A percentile compares a stretch with the other conserved stretches of the same genome.
These are phyloP conservation scores for Mortierella polycephala DNA, from an alignment of 371 early-diverging fungal genomes.

Conservation along the genomic window DNA sequence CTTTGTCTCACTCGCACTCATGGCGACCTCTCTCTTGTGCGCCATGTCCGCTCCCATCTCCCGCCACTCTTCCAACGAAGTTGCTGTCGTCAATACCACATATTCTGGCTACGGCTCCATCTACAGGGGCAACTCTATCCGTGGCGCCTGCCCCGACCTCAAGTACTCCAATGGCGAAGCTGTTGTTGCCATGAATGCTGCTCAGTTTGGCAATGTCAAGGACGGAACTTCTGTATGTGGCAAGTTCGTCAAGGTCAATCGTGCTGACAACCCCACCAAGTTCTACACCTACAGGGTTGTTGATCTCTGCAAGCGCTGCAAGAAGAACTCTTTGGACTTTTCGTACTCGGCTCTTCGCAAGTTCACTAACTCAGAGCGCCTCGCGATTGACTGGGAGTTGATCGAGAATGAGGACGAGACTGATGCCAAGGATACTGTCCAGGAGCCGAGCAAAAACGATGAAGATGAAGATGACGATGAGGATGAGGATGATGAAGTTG, in stretches of 20 bases:
- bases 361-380: slow-evolving; percentile 8
- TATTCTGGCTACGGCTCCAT: slow-evolving; percentile 24
- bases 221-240: slow-evolving; percentile 25
- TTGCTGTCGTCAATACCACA: slow-evolving; percentile 8
- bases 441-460: neutral
- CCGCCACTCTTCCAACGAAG: neutral
- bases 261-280: slow-evolving; percentile 11
- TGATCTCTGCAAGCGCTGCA: slow-evolving; percentile 26
- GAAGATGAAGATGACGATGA: neutral
- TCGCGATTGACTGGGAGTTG: slow-evolving; percentile 34
- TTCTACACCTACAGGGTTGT: slow-evolving; percentile 28
- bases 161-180: slow-evolving; percentile 31
- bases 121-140: slow-evolving; percentile 13
- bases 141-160: slow-evolving; percentile 28
- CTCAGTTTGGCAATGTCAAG: slow-evolving; percentile 18
- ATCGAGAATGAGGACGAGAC: slow-evolving; percentile 3
- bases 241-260: slow-evolving; percentile 38
- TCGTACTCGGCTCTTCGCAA: slow-evolving; percentile 19
- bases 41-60: slow-evolving; percentile 13
- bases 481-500: neutral
- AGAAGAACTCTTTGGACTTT: slow-evolving; percentile 15
- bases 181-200: slow-evolving; percentile 25
- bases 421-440: neutral
- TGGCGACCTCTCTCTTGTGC: slow-evolving; percentile 12
- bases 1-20: slow-evolving; percentile 9